Conservation (phyloP, 2,329 filamentous ascomycete genomes). For the Tolypocladium amazonense region DNA sequence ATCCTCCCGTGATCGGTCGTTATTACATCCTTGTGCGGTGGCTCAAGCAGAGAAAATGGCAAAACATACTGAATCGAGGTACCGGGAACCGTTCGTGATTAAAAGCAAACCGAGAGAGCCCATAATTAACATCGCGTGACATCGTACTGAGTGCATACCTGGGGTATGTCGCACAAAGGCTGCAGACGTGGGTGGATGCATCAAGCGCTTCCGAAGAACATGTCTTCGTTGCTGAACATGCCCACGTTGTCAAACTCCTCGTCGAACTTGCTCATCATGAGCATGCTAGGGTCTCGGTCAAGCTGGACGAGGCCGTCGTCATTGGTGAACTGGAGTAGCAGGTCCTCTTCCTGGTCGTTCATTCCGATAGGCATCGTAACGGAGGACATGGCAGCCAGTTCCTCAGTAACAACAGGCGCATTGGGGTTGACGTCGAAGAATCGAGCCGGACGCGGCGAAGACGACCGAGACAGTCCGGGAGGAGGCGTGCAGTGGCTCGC, state of each 20-base stretch:
- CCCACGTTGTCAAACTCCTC: conserved; percentile 40
- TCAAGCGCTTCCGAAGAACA: conserved; percentile 36
- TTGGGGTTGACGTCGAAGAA: conserved; percentile 37
- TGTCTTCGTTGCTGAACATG: conserved; percentile 42
- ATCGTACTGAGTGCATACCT: conserved; percentile 1
- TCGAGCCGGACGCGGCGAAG: conserved; percentile 40
- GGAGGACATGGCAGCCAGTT: conserved; percentile 17
- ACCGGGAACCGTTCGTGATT: neutral
- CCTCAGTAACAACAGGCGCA: conserved; percentile 18
- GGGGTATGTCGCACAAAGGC: conserved; percentile 1
- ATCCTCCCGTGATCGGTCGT: neutral
- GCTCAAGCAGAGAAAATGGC: neutral
- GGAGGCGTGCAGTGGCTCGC: conserved; percentile 45
- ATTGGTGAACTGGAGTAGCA: conserved; percentile 30
- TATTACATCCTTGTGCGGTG: neutral
- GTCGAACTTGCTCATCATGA: conserved; percentile 43
- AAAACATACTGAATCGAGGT: neutral
- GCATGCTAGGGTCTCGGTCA: conserved; percentile 34
- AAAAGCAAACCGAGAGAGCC: neutral
- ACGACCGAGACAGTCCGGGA: conserved; percentile 50
- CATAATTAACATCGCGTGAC: conserved; percentile 5
- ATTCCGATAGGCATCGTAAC: conserved; percentile 20
- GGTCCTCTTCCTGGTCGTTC: conserved; percentile 32
- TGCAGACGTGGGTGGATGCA: neutral
- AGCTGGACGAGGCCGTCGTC: conserved; percentile 31